These are phyloP conservation scores for Breynia disticha DNA, from an alignment of 441 rosid genomes.

Conservation along the genomic window DNA sequence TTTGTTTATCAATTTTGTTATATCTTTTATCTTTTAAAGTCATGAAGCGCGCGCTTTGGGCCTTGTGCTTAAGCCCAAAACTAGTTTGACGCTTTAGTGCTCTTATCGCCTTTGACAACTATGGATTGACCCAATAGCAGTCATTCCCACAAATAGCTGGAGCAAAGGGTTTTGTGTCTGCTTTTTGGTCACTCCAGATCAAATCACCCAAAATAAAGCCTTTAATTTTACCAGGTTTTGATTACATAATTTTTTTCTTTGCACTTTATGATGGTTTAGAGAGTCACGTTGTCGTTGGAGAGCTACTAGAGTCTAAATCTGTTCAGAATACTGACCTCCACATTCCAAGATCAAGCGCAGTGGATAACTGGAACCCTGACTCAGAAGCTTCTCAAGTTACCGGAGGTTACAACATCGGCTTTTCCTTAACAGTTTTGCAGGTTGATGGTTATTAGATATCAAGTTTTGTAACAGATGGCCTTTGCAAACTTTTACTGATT, in stretches of 20 bases:
- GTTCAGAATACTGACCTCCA: conserved; percentile 46
- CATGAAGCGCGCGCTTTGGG: too few species aligned
- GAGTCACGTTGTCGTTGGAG: conserved; percentile 91
- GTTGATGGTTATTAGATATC: conserved; percentile 22
- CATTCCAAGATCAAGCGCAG: conserved; percentile 52
- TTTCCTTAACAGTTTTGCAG: conserved; percentile 95
- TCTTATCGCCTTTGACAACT: too few species aligned
- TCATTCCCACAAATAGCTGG: too few species aligned
- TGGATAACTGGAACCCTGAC: conserved; percentile 69
- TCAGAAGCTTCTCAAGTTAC: conserved; percentile 78
- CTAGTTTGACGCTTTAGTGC: too few species aligned
- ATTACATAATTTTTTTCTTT: conserved; percentile 11
- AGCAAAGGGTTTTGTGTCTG: too few species aligned
- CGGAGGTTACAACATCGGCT: conserved; percentile 92
- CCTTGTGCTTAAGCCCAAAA: too few species aligned
- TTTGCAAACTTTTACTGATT: too few species aligned
- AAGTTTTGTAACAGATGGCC: neutral
- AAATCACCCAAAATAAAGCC: too few species aligned
- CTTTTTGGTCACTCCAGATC: too few species aligned
- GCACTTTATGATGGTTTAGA: conserved; percentile 34
- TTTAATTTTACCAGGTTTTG: neutral
- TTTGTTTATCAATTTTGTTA: too few species aligned
- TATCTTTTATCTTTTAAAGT: too few species aligned
- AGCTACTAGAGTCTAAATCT: conserved; percentile 77
- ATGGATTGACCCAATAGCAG: too few species aligned